Conservation (phyloP, 2,329 filamentous ascomycete genomes). For the Calycina herbarum region DNA sequence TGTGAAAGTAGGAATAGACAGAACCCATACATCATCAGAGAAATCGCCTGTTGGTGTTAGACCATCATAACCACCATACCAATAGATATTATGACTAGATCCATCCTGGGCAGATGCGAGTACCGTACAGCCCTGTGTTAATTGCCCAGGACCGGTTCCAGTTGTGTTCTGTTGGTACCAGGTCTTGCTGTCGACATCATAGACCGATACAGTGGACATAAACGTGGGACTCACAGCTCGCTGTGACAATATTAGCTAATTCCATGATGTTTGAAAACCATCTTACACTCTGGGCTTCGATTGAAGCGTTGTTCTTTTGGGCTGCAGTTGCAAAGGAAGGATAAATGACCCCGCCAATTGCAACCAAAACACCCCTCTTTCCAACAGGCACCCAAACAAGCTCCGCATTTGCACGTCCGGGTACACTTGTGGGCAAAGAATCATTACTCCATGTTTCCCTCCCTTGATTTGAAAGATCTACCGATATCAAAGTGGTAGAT, state of each 20-base stretch:
- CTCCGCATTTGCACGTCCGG: slow-evolving; percentile 61
- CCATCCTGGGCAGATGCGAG: slow-evolving; percentile 69
- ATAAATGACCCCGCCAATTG: slow-evolving; percentile 70
- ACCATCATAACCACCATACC: slow-evolving; percentile 72
- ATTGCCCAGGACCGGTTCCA: slow-evolving; percentile 58
- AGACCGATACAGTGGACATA: slow-evolving; percentile 70
- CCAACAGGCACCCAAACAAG: slow-evolving; percentile 78
- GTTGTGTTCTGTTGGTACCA: slow-evolving; percentile 75
- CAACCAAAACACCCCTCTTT: slow-evolving; percentile 71
- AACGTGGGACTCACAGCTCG: slow-evolving; percentile 67
- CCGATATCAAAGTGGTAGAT: slow-evolving; percentile 58
- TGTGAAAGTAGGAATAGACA: slow-evolving; percentile 70
- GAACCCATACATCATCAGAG: slow-evolving; percentile 72
- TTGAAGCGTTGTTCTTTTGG: slow-evolving; percentile 32
- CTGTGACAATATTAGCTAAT: slow-evolving; percentile 40
- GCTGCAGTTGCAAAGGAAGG: slow-evolving; percentile 48
- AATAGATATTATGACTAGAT: slow-evolving; percentile 74
- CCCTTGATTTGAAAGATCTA: slow-evolving; percentile 57
- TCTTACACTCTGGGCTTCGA: slow-evolving; percentile 43
- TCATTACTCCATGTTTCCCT: slow-evolving; percentile 56
- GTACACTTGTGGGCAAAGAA: slow-evolving; percentile 50
- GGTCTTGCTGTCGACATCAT: slow-evolving; percentile 66
- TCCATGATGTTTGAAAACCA: background rate
- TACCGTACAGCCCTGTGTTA: slow-evolving; percentile 71
- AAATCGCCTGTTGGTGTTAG: slow-evolving; percentile 48